Evolutionary conservation across 345 rosid species (phyloP), one percentile per base, ranked within the genome.

Genomic region (Turnera subulata): DNA sequence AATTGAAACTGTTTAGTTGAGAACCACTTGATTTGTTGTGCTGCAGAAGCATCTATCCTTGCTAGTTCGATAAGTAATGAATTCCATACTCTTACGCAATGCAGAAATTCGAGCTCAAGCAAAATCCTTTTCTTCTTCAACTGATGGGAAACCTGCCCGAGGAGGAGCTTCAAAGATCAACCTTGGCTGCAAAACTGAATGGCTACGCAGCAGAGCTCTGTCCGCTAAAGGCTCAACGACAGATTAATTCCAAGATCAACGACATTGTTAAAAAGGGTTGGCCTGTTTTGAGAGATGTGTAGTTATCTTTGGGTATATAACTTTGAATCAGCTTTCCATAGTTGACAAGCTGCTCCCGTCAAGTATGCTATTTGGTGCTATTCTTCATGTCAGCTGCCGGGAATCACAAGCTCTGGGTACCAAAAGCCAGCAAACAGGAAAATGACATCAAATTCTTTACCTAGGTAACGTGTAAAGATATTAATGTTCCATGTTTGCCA

Each of bases 71-170:
- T n/a, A n/a, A n/a, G n/a, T n/a, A n/a, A n/a, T n/a, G 26, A 56
- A 58, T 66, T 62, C 15, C 14, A 15, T 14, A 46, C 15, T 17
- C 14, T 40, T 38, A 16, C 20, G 33, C 14, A 59, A 0, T 66
- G 80, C 80, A 92, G 97, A 92, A 92, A 77, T 89, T 92, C 25
- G 97, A 92, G 89, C 86, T 92, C 65, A 92, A 92, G 74, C 83
- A 77, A 35, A 82, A 70, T 53, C 82, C 89, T 2, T 69, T 92
- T 47, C 94, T 89, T 56, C 79, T 84, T 67, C 99, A 86, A 51
- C 69, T 86, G 46, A 86, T 85, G 61, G 97, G 99, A 48, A 89
- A 81, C 84, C 59, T 92, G 58, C 79, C 78, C 0, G 85, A 84
- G 75, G 93, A 83, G 69, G 97, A 86, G 68, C 93, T 89, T 7